These are phyloP conservation scores for Phanerochaete carnosa DNA, from an alignment of 768 basidiomycete species.

Conservation along the genomic window DNA sequence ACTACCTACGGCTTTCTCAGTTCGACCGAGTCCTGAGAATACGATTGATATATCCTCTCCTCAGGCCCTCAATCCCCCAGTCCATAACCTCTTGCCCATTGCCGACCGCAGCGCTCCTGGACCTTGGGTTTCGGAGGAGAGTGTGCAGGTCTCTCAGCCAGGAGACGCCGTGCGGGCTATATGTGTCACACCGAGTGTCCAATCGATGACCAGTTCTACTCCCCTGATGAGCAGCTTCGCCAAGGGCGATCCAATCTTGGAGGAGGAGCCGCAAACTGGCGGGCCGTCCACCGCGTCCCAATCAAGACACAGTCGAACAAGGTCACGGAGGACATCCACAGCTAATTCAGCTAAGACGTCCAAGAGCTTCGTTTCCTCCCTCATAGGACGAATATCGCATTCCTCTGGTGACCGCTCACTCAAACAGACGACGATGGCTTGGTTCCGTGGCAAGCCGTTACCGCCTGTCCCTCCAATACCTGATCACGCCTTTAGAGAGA, in stretches of 20 bases:
- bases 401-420: conserved; percentile 31
- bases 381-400: conserved; percentile 46
- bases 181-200: conserved; percentile 4
- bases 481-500: conserved; percentile 30
- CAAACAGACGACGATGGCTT: conserved; percentile 12
- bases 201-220: conserved; percentile 12
- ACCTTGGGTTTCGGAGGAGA: neutral
- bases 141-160: neutral
- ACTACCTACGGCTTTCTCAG: neutral
- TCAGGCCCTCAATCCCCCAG: neutral
- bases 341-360: conserved; percentile 35
- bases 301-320: neutral
- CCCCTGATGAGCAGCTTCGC: conserved; percentile 11
- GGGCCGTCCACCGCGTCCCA: conserved; percentile 10
- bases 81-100: neutral
- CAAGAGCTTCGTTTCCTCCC: conserved; percentile 46
- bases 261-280: conserved; percentile 3
- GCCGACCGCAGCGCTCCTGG: conserved; percentile 8
- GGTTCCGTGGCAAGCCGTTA: conserved; percentile 51
- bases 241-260: conserved; percentile 10
- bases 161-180: neutral
- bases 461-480: conserved; percentile 57
- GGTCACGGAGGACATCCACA: conserved; percentile 32
- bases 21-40: neutral
- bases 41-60: neutral